Percentiles rank a stretch among this genome's conserved stretches.
Evolutionary conservation across 2,329 filamentous ascomycete genomes (phyloP).

Genomic region (Phialophora expanda): DNA sequence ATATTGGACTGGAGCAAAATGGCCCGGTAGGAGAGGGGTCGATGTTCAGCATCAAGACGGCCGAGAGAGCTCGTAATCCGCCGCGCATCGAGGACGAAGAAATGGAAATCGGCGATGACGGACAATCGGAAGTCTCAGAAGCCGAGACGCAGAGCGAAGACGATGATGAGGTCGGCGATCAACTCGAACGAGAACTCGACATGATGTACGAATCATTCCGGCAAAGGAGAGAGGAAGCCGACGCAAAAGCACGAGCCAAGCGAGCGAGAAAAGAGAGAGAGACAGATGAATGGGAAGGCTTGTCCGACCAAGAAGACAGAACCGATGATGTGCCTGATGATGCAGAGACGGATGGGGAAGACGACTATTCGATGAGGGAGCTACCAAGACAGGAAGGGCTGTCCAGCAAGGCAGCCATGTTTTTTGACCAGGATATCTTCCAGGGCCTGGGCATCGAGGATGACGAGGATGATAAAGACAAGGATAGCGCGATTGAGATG

Average conservation of each 20-base stretch:
- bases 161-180: conserved; percentile 79
- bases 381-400: conserved; percentile 57
- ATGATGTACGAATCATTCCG: conserved; percentile 84
- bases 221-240: conserved; percentile 75
- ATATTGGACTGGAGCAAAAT: conserved; percentile 88
- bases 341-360: conserved; percentile 47
- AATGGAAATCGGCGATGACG: conserved; percentile 69
- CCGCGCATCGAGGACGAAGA: conserved; percentile 74
- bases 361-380: conserved; percentile 19
- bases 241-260: conserved; percentile 90
- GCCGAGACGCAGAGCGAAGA: conserved; percentile 68
- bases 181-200: conserved; percentile 83
- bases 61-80: conserved; percentile 76
- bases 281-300: conserved; percentile 90
- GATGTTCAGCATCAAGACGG: conserved; percentile 83
- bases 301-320: conserved; percentile 71
- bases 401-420: conserved; percentile 83
- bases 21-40: conserved; percentile 78
- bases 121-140: conserved; percentile 61
- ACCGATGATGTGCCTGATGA: conserved; percentile 56
- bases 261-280: conserved; percentile 79
- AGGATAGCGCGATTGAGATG: conserved; percentile 47
- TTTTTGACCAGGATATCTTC: conserved; percentile 96
- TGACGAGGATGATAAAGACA: conserved; percentile 51
- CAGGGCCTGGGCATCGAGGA: conserved; percentile 74